Percentiles rank a stretch among this genome's conserved stretches.
Conservation (phyloP, 2,329 filamentous ascomycete genomes). For the Pseudocercospora fijiensis region DNA sequence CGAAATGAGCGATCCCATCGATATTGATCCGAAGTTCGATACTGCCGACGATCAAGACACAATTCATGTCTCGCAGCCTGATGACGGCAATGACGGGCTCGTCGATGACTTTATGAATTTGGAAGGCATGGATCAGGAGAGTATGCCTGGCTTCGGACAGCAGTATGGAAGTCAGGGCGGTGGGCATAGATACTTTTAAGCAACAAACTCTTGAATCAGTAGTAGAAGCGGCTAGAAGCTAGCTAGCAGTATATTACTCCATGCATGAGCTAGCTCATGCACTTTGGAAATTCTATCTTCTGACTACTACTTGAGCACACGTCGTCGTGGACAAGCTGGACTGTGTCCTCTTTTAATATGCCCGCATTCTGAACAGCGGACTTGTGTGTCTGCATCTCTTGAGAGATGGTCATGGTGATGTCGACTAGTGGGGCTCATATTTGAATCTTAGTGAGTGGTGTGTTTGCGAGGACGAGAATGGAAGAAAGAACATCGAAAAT, state of each 20-base stretch:
- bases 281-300: not conserved
- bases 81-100: slow-evolving; percentile 4
- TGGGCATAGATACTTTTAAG: slow-evolving; percentile 12
- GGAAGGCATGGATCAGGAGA: slow-evolving; percentile 34
- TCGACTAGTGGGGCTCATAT: not conserved
- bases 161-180: slow-evolving; percentile 26
- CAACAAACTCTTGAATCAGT: not conserved
- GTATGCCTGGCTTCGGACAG: slow-evolving; percentile 33
- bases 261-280: not conserved
- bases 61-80: not conserved
- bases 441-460: not conserved
- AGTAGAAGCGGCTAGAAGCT: not conserved
- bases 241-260: not conserved
- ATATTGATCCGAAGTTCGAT: slow-evolving; percentile 37
- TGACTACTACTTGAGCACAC: not conserved
- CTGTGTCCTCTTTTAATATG: not conserved
- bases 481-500: not conserved
- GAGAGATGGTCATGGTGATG: not conserved
- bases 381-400: not conserved
- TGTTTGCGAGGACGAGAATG: not conserved
- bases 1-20: slow-evolving; percentile 23
- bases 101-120: slow-evolving; percentile 48
- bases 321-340: not conserved
- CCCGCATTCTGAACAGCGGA: not conserved
- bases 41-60: slow-evolving; percentile 27